phyloP scores from a whole-genome alignment of 2,329 filamentous ascomycete genomes.

The Penicillium sp. region DNA sequence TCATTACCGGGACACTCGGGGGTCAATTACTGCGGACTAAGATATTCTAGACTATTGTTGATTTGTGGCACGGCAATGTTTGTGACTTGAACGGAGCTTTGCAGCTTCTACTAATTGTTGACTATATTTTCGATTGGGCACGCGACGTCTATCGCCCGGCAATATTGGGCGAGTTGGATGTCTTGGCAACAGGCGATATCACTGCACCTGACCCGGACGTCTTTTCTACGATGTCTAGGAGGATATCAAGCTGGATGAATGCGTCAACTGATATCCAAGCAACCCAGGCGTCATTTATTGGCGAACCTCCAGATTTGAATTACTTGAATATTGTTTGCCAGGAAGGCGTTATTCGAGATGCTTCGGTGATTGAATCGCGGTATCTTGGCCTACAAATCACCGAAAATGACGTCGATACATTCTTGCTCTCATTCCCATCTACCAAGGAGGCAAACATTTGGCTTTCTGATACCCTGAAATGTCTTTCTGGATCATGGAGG shows the following conservation, averaged over 20 bases:
- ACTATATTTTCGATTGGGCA: constrained; percentile 35
- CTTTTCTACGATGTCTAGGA: constrained; percentile 1
- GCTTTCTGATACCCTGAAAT: background rate
- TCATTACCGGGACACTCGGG: too few relatives aligned
- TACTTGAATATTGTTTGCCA: constrained; percentile 4
- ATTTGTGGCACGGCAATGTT: constrained; percentile 27
- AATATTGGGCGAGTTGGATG: constrained; percentile 22
- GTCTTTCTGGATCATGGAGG: background rate
- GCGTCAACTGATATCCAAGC: background rate
- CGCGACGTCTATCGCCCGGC: constrained; percentile 28
- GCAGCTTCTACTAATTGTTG: constrained; percentile 32
- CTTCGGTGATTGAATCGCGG: constrained; percentile 5
- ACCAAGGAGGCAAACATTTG: background rate
- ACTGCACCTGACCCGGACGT: constrained; percentile 2
- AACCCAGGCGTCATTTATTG: background rate
- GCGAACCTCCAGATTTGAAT: background rate
- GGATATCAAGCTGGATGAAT: background rate
- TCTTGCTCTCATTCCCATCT: constrained; percentile 10
- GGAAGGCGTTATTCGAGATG: constrained; percentile 10
- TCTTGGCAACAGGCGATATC: constrained; percentile 5
- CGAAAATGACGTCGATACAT: constrained; percentile 7
- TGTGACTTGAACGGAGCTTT: constrained; percentile 23
- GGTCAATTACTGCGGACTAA: too few relatives aligned
- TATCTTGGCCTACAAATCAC: constrained; percentile 8
- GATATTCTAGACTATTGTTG: constrained; percentile 16